These are phyloP conservation scores for Penicillium brasilianum DNA, from an alignment of 2,329 filamentous ascomycete species.

Conservation along the genomic window DNA sequence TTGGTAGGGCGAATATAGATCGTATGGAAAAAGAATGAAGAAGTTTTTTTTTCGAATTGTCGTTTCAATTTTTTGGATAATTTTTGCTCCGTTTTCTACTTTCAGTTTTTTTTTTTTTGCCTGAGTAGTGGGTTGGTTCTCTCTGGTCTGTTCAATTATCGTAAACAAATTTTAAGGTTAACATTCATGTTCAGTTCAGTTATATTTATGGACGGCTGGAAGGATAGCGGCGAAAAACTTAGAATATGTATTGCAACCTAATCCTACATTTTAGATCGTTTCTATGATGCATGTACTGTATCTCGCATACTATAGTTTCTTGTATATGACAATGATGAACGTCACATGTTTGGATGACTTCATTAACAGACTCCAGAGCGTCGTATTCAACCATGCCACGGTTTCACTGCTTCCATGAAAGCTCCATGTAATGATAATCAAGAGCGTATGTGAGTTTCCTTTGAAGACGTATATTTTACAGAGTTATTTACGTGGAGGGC, in stretches of 20 bases:
- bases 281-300: not conserved
- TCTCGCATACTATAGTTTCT: slow-evolving; percentile 1
- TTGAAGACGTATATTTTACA: slow-evolving; percentile 1
- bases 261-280: slow-evolving; percentile 3
- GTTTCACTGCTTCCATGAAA: slow-evolving; percentile 1
- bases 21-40: slow-evolving; percentile 4
- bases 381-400: slow-evolving; percentile 2
- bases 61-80: slow-evolving; percentile 2
- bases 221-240: slow-evolving; percentile 1
- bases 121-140: slow-evolving; percentile 1
- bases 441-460: slow-evolving; percentile 2
- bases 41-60: slow-evolving; percentile 5
- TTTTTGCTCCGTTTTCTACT: not conserved
- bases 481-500: not conserved
- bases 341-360: not conserved
- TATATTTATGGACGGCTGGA: slow-evolving; percentile 2
- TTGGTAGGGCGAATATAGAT: slow-evolving; percentile 1
- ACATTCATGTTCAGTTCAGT: not conserved
- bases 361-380: not conserved
- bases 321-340: slow-evolving; percentile 4
- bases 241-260: slow-evolving; percentile 1
- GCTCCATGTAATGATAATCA: not conserved
- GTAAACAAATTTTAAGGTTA: slow-evolving; percentile 2
- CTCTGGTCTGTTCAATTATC: slow-evolving; percentile 1
- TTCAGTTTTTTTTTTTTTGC: slow-evolving; percentile 1